Percentiles rank a stretch among this genome's conserved stretches.
Evolutionary conservation across 1,139 yeast species (phyloP).

Genomic region (Geotrichum aggregatum): DNA sequence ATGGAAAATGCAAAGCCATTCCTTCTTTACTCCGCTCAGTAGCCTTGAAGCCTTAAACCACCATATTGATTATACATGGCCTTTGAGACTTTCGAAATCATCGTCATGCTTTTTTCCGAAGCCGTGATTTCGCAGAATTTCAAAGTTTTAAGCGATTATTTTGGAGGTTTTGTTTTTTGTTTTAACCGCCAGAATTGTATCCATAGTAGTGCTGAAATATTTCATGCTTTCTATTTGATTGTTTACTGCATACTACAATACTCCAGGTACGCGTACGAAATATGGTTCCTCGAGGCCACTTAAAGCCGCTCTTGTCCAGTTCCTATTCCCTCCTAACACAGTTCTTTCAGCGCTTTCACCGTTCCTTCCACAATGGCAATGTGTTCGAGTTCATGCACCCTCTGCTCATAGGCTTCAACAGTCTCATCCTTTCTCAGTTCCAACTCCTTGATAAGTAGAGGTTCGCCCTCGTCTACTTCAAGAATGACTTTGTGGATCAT

Average conservation of each 20-base stretch:
- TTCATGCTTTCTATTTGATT: not conserved
- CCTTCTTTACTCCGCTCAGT: no score
- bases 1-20: no score
- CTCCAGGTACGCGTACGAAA: no score
- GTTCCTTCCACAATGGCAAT: conserved; percentile 91
- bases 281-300: no score
- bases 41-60: no score
- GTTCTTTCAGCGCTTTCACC: conserved; percentile 50
- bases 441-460: conserved; percentile 74
- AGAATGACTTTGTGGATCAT: conserved; percentile 95
- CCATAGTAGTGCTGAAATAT: not conserved
- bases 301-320: no score
- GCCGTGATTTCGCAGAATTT: not conserved
- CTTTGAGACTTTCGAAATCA: no score
- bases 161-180: not conserved
- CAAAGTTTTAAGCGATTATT: not conserved
- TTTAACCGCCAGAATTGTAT: not conserved
- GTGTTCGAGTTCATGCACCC: conserved; percentile 86
- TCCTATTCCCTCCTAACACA: conserved; percentile 22
- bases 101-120: not conserved
- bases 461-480: conserved; percentile 91
- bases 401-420: conserved; percentile 69
- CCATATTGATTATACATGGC: no score
- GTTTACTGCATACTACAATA: not conserved
- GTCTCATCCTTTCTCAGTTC: conserved; percentile 67